Evolutionary conservation across 768 basidiomycete species (phyloP), one percentile per base, ranked within the genome.

Genomic region (Phallus indusiatus): DNA sequence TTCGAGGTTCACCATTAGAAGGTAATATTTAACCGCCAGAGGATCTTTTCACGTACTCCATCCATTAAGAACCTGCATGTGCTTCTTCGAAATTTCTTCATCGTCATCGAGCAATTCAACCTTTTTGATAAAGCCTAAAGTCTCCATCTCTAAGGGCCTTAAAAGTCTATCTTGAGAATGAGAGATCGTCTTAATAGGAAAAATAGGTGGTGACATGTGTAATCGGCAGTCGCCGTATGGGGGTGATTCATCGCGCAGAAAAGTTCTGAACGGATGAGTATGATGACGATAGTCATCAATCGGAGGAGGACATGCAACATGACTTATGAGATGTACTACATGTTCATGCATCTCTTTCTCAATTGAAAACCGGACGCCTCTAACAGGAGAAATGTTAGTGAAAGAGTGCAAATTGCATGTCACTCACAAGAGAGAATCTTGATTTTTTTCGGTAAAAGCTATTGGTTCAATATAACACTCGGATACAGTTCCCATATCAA

Each of bases 1-100:
- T 42, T 42, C n/a, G 12, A 28, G 22, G 4, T 60, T 52, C 37
- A 50, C 17, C 16, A 60, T 54, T 36, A 11, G 24, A 55, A 14
- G 48, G 8, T 52, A 24, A 17, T 33, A 53, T 18, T 36, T 28
- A 11, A 57, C 34, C 20, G 24, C 12, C 33, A 28, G n/a, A 20
- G 49, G 5, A 8, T 36, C 24, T n/a, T 51, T 53, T 28, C 47
- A 76, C 79, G 48, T 65, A 87, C 87, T 68, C 84, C 85, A 85
- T 28, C 85, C 86, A 67, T 81, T 76, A 0, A 86, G 78, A 35
- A 86, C 64, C 9, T 76, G 70, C 74, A 88, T 78, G 66, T 81
- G 79, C 53, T 76, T 74, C 35, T 65, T 66, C n/a, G 75, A 70
- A 6, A 81, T 61, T 36, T 75, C 70, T 52, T 77, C 72, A 47